Evolutionary conservation across 2,329 filamentous ascomycete genomes (phyloP).

Genomic region (Rutstroemia sp.): DNA sequence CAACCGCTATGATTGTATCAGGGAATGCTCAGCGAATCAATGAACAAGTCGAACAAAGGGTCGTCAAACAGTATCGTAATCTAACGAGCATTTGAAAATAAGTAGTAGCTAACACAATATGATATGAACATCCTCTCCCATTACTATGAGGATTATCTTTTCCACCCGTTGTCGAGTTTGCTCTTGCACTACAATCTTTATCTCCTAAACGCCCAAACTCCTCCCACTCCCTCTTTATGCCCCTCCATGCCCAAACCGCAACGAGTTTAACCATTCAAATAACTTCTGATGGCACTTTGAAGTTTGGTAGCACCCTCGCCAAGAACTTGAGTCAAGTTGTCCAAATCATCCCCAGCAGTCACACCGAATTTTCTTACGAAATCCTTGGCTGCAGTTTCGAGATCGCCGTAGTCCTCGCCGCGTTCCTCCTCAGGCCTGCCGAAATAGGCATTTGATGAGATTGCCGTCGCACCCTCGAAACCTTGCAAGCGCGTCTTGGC

Average conservation of each 20-base stretch:
- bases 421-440: constrained; percentile 68
- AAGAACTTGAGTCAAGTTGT: constrained; percentile 75
- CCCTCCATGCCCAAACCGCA: too few relatives aligned
- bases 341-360: constrained; percentile 90
- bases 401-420: constrained; percentile 76
- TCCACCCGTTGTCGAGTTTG: background rate
- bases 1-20: too few relatives aligned
- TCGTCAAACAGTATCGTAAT: background rate
- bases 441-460: constrained; percentile 97
- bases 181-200: background rate
- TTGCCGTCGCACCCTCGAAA: constrained; percentile 86
- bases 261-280: constrained; percentile 47
- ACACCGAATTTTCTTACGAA: constrained; percentile 93
- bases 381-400: constrained; percentile 91
- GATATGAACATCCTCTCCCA: background rate
- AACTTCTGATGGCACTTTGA: constrained; percentile 65
- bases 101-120: background rate
- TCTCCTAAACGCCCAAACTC: constrained; percentile 1
- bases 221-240: background rate
- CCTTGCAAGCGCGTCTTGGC: constrained; percentile 82
- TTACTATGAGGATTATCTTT: background rate
- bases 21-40: too few relatives aligned
- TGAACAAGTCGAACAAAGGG: too few relatives aligned
- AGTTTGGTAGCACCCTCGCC: constrained; percentile 80
- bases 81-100: background rate